These are phyloP conservation scores for Talaromyces marneffei DNA, from an alignment of 2,329 filamentous ascomycete species.

Conservation along the genomic window DNA sequence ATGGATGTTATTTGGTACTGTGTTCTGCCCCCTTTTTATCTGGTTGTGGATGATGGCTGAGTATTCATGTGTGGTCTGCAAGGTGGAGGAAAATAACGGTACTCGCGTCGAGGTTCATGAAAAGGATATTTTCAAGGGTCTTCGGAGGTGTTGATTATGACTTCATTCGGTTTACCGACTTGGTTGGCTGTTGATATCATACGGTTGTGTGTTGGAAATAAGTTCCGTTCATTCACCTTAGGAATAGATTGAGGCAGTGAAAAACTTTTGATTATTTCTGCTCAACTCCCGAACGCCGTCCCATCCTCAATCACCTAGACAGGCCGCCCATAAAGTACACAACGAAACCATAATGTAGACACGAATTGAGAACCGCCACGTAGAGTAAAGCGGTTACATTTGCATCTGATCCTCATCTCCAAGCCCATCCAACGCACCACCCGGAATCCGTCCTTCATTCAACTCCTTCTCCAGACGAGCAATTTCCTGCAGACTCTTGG, in stretches of 20 bases:
- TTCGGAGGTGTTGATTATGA: not conserved
- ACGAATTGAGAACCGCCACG: not conserved
- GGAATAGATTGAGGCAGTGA: not conserved
- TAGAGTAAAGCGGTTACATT: constrained; percentile 21
- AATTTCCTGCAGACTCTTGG: constrained; percentile 85
- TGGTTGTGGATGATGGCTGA: not conserved
- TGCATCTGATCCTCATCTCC: constrained; percentile 36
- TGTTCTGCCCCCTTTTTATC: not conserved
- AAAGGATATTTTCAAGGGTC: constrained; percentile 12
- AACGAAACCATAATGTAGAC: not conserved
- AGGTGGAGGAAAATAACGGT: constrained; percentile 9
- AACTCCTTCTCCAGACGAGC: constrained; percentile 84
- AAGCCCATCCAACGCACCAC: constrained; percentile 44
- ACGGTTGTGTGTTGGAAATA: not conserved
- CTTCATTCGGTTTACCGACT: not conserved
- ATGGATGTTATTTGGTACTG: constrained; percentile 9
- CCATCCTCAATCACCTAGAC: constrained; percentile 2
- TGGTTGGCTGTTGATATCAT: not conserved
- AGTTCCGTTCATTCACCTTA: not conserved
- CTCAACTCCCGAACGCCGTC: constrained; percentile 14
- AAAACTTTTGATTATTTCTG: constrained; percentile 6
- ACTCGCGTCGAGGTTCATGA: constrained; percentile 9
- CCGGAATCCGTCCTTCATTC: constrained; percentile 78
- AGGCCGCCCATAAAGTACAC: constrained; percentile 5
- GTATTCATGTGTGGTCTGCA: not conserved